Base-by-base conservation (phyloP, 257 asterid genomes). In the Plectranthus barbatus region DNA sequence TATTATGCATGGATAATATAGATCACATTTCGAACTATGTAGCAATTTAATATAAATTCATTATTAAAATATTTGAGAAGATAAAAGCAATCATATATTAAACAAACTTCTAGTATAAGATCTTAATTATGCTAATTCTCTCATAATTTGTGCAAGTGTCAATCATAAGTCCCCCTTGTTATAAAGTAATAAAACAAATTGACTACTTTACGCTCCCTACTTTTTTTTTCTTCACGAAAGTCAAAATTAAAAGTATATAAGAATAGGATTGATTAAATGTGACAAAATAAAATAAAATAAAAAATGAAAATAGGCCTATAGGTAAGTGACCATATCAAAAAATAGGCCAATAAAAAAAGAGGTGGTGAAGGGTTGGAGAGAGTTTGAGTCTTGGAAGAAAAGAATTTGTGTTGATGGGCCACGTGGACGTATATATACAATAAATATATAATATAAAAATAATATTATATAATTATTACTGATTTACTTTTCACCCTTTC, bases 301-400 rank as follows among this genome's bases (percentile, higher is more conserved):
- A 14, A 14, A 20, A 55, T 31, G 3, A 29, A 37, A 17, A 4
- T 15, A 47, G 56, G 60, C 4, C 7, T 17, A 39, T 55, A 37
- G 77, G 52, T 5, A 26, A n/a, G n/a, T 45, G 50, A 33, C n/a
- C 33, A 65, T 33, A 45, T 15, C 12, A 51, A 11, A 23, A 47
- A 70, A 60, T 65, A 23, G 36, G 24, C 64, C 48, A 60, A 66
- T 58, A 1, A 31, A 21, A 51, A 11, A 39, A 21, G 49, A 67
- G 31, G 56, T 21, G 57, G 46, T 33, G 23, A 13, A 23, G 23
- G 21, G 23, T 23, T 41, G 51, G 55, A 52, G 29, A 46, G 79
- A 77, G 72, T 73, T 73, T 50, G 56, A 70, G 74, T 56, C 77
- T 66, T 62, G 79, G 39, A 77, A 73, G 79, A 62, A 73, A 73